A percentile compares a stretch with the other conserved stretches of the same genome.
Conservation (phyloP, 345 rosid genomes). For the Microcos paniculata region DNA sequence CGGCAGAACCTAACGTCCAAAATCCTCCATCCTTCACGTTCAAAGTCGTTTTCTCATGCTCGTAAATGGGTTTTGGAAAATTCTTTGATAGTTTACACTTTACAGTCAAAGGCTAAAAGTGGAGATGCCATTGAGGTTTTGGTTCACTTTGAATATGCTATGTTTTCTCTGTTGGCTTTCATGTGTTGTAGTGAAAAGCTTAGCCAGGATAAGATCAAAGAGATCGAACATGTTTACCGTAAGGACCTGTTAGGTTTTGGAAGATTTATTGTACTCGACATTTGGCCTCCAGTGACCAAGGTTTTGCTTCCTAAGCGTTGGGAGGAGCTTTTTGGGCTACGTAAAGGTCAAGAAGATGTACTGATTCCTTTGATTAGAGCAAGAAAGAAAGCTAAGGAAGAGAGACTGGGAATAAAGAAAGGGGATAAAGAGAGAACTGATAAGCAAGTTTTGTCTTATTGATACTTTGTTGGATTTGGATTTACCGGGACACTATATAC, state of each 20-base stretch:
- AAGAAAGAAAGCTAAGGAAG: slow-evolving; percentile 19
- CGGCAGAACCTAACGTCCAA: slow-evolving; percentile 48
- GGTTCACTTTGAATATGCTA: slow-evolving; percentile 29
- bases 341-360: slow-evolving; percentile 29
- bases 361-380: slow-evolving; percentile 35
- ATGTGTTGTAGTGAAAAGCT: slow-evolving; percentile 38
- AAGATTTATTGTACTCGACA: slow-evolving; percentile 31
- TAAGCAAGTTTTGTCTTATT: slow-evolving; percentile 17
- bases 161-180: slow-evolving; percentile 32
- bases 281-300: slow-evolving; percentile 38
- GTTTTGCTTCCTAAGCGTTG: slow-evolving; percentile 25
- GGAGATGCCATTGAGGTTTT: slow-evolving; percentile 13
- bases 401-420: slow-evolving; percentile 23
- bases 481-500: slow-evolving; percentile 35
- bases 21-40: slow-evolving; percentile 37
- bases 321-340: slow-evolving; percentile 24
- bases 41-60: slow-evolving; percentile 17
- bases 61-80: slow-evolving; percentile 43
- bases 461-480: slow-evolving; percentile 33
- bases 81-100: slow-evolving; percentile 23
- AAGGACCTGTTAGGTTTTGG: slow-evolving; percentile 23
- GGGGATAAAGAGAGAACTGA: slow-evolving; percentile 27
- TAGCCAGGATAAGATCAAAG: slow-evolving; percentile 28
- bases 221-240: slow-evolving; percentile 31
- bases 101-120: slow-evolving; percentile 4